These are phyloP conservation scores for Hysterium pulicare DNA, from an alignment of 2,329 filamentous ascomycete genomes.

Conservation along the genomic window DNA sequence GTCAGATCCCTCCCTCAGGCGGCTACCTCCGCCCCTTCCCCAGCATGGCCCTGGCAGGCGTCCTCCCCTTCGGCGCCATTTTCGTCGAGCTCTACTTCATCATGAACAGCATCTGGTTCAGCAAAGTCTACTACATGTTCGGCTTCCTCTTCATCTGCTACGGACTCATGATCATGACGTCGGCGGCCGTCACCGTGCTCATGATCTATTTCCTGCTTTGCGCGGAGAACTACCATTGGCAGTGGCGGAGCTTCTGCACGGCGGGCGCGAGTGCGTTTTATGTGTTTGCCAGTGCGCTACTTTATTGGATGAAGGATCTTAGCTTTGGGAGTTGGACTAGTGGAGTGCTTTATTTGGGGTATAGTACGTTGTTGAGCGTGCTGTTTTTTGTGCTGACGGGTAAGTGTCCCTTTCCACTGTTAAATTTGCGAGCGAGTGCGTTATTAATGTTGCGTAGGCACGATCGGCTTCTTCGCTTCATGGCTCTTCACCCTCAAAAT, in stretches of 20 bases:
- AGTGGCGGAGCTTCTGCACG: slow-evolving; percentile 91
- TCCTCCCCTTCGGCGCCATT: slow-evolving; percentile 92
- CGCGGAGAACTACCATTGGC: slow-evolving; percentile 97
- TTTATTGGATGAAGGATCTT: slow-evolving; percentile 88
- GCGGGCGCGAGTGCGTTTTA: slow-evolving; percentile 88
- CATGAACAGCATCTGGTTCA: slow-evolving; percentile 98
- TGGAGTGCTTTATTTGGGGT: slow-evolving; percentile 88
- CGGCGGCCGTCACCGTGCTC: slow-evolving; percentile 84
- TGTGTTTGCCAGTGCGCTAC: slow-evolving; percentile 84
- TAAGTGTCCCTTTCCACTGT: slow-evolving; percentile 56
- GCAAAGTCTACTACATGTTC: slow-evolving; percentile 99
- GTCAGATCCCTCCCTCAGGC: slow-evolving; percentile 82
- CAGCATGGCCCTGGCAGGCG: slow-evolving; percentile 86
- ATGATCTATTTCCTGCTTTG: slow-evolving; percentile 97
- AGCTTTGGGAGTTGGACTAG: slow-evolving; percentile 81
- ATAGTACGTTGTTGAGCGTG: slow-evolving; percentile 84
- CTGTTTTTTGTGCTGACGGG: slow-evolving; percentile 92
- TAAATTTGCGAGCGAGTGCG: slow-evolving; percentile 1
- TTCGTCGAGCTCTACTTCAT: slow-evolving; percentile 99
- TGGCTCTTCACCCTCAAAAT: slow-evolving; percentile 94
- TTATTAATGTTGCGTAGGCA: slow-evolving; percentile 54
- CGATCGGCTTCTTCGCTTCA: slow-evolving; percentile 92
- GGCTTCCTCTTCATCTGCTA: slow-evolving; percentile 98
- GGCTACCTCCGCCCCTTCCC: slow-evolving; percentile 84
- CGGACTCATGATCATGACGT: slow-evolving; percentile 93